phyloP scores from a whole-genome alignment of 768 basidiomycete genomes.

The Tylopilus intermedius region DNA sequence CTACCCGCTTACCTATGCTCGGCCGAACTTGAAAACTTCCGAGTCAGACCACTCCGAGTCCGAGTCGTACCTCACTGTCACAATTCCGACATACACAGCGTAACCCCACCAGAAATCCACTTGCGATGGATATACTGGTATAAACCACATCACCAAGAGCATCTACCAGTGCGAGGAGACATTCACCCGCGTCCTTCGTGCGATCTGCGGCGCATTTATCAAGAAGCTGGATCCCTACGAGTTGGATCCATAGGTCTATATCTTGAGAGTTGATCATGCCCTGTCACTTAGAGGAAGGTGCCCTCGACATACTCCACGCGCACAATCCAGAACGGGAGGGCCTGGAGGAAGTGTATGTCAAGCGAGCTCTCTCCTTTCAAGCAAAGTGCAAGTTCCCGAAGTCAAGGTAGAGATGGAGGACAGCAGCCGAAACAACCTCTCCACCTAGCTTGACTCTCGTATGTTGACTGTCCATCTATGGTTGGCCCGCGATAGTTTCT shows the following conservation, averaged over 20 bases:
- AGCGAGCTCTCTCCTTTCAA: background rate
- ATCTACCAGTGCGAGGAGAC: no score
- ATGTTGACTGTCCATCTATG: background rate
- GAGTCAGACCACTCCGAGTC: no score
- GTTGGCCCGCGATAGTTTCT: background rate
- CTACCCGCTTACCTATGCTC: no score
- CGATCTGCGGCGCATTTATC: slow-evolving; percentile 6
- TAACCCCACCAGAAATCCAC: no score
- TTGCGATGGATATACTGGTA: no score
- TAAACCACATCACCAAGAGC: no score
- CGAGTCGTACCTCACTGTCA: no score
- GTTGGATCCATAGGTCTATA: slow-evolving; percentile 4
- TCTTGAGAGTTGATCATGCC: background rate
- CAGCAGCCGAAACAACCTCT: background rate
- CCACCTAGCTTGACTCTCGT: background rate
- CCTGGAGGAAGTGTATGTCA: background rate
- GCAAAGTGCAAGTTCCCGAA: slow-evolving; percentile 7
- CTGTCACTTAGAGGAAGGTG: slow-evolving; percentile 21
- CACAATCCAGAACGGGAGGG: slow-evolving; percentile 3
- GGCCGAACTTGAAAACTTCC: no score
- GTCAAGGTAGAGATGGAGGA: slow-evolving; percentile 7
- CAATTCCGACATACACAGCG: no score
- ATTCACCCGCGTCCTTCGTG: no score
- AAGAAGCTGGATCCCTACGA: slow-evolving; percentile 23
- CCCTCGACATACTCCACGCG: slow-evolving; percentile 12